These are phyloP conservation scores for Geotrichum bryndzae DNA, from an alignment of 1,139 yeast genomes.

Conservation along the genomic window DNA sequence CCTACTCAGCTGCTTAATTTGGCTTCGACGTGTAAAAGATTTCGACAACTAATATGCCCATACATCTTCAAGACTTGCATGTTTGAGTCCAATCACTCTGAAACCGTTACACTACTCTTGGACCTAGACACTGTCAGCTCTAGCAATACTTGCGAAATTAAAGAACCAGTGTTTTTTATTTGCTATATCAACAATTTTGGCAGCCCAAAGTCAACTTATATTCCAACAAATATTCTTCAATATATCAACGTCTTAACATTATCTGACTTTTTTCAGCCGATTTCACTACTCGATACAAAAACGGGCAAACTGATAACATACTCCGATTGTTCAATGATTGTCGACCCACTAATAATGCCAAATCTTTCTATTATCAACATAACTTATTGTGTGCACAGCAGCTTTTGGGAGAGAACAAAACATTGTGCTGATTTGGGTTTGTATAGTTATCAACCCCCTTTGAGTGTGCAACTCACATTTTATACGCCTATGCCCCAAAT, in stretches of 20 bases:
- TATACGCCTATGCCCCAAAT: neutral
- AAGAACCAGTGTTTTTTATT: neutral
- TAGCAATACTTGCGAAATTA: neutral
- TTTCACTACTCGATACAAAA: neutral
- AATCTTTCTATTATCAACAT: neutral
- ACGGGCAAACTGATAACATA: neutral
- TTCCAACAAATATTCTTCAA: neutral
- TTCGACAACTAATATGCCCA: neutral
- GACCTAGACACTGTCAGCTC: neutral
- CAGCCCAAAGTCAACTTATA: neutral
- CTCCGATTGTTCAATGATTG: neutral
- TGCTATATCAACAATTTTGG: neutral
- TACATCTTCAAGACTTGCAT: neutral
- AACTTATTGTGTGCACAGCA: neutral
- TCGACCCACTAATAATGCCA: neutral
- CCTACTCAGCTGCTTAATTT: neutral
- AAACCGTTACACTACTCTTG: neutral
- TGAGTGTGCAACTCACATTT: neutral
- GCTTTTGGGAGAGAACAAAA: neutral
- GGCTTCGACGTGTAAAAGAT: neutral
- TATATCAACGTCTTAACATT: neutral
- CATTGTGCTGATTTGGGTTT: neutral
- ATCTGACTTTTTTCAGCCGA: neutral
- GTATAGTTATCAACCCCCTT: neutral
- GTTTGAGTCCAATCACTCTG: neutral